Evolutionary conservation across 2,329 filamentous ascomycete genomes (phyloP), one percentile per base, ranked within the genome.

Genomic region (Calonectria ilicicola): DNA sequence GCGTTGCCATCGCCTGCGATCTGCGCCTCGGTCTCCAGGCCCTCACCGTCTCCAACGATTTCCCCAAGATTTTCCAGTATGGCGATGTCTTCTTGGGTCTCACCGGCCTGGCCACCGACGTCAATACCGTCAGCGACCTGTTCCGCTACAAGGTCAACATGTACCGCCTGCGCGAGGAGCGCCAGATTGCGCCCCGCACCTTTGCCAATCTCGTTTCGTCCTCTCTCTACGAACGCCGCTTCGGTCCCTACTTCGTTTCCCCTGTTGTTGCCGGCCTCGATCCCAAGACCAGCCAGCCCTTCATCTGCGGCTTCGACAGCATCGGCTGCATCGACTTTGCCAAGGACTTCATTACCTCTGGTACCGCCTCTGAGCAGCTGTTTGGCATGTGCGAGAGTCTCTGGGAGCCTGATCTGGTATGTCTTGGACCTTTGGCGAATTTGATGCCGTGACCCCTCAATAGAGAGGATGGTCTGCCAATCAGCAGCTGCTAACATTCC

Each of bases 101-200:
- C 74, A 98, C 97, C 5, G 97, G 97, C 69, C 94, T 99, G 65
- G 97, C 97, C 74, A 99, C 97, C 80, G 97, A 99, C 85, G 95
- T 99, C 77, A 91, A 91, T 77, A 98, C 96, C 79, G 96, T 99
- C 79, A 94, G 93, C 81, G 96, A 99, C 87, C 93, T 98, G 79
- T 98, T 99, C 91, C 95, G 97, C 83, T 98, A 98, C 92, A 99
- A 99, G 91, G 95, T 98, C 85, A 99, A 99, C 91, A 97, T 99
- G 94, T 99, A 99, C 91, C 94, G 97, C 77, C 92, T 99, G 82
- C 95, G 97, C 82, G 97, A 99, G 90, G 97, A 99, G 90, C 95
- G 97, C 83, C 91, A 95, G 89, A 98, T 99, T 86, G 93, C 94
- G 69, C 97, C 97, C 56, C 91, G 94, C 84, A 99, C 97, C 72